These are phyloP conservation scores for Lodderomyces margitis DNA, from an alignment of 1,139 yeast genomes.

Conservation along the genomic window DNA sequence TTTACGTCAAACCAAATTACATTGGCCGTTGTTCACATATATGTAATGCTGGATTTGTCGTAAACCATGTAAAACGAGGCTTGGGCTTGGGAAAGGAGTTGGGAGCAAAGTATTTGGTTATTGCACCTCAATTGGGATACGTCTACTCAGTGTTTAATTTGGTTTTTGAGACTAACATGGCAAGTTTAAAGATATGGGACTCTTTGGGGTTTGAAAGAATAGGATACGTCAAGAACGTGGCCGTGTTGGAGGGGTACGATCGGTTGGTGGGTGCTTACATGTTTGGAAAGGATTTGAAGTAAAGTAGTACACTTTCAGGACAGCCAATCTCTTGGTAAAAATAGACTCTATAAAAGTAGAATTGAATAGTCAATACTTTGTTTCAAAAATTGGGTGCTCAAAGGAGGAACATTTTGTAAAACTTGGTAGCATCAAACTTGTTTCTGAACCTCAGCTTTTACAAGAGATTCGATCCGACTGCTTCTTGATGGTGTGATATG, in stretches of 20 bases:
- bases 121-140: conserved; percentile 74
- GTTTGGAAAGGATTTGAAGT: conserved; percentile 55
- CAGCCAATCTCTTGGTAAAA: no score
- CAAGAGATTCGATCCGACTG: neutral
- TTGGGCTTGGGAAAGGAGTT: conserved; percentile 58
- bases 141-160: conserved; percentile 78
- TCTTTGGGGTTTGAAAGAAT: conserved; percentile 68
- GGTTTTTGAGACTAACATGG: conserved; percentile 71
- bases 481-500: neutral
- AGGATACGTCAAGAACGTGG: conserved; percentile 68
- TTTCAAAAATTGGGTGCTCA: no score
- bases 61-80: conserved; percentile 55
- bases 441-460: no score
- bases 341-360: no score
- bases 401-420: neutral
- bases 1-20: conserved; percentile 77
- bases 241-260: conserved; percentile 57
- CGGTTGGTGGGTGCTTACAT: conserved; percentile 66
- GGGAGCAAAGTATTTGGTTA: conserved; percentile 57
- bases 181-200: conserved; percentile 74
- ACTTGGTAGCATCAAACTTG: neutral
- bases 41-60: conserved; percentile 79
- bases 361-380: no score
- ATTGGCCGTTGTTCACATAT: conserved; percentile 73
- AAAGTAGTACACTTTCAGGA: no score